These are phyloP conservation scores for Penicillium paradoxum DNA, from an alignment of 495 filamentous ascomycete species.

Conservation along the genomic window DNA sequence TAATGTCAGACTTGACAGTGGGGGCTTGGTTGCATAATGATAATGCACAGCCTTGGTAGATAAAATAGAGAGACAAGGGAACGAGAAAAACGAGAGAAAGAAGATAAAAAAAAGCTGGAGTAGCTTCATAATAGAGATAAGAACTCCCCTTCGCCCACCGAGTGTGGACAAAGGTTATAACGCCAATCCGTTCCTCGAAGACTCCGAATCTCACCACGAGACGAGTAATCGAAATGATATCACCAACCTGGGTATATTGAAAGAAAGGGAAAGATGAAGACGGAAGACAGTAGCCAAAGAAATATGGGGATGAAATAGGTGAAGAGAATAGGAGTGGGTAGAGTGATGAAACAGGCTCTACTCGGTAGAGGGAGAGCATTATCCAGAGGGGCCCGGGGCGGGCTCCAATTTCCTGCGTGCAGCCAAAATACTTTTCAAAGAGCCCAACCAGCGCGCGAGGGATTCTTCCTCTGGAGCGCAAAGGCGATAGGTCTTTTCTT, in stretches of 20 bases:
- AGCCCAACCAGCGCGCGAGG: constrained; percentile 79
- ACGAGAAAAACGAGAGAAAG: neutral
- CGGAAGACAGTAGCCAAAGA: neutral
- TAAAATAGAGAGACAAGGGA: neutral
- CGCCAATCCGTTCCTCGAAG: constrained; percentile 1
- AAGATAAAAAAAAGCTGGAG: neutral
- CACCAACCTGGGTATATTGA: constrained; percentile 11
- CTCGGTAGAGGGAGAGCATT: neutral
- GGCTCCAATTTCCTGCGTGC: constrained; percentile 49
- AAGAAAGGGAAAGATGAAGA: neutral
- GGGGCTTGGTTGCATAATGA: neutral
- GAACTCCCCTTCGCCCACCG: neutral
- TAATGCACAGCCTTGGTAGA: constrained; percentile 34
- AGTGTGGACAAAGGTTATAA: neutral
- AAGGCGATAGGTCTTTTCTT: constrained; percentile 88
- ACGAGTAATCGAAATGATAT: neutral
- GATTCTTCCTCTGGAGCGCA: constrained; percentile 77
- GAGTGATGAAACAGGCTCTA: neutral
- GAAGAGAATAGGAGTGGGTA: neutral
- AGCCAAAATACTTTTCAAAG: constrained; percentile 77
- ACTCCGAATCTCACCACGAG: constrained; percentile 1
- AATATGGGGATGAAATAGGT: neutral
- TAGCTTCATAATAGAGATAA: neutral
- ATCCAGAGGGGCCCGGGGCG: constrained; percentile 5
- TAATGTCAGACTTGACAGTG: neutral